Evolutionary conservation across 192 early-diverging fungal genomes (phyloP).

Genomic region (Funneliformis mosseae): DNA sequence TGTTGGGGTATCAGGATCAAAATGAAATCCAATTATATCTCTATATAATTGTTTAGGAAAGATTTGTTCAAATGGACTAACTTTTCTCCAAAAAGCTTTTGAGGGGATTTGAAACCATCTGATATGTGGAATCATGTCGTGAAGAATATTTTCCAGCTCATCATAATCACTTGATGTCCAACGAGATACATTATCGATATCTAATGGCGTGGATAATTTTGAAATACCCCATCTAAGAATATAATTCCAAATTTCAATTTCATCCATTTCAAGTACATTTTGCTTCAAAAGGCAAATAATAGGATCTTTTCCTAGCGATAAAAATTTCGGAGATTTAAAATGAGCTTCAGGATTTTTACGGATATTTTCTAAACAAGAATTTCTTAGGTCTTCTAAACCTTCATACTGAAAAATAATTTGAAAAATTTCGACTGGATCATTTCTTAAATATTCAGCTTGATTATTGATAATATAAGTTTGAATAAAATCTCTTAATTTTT

Average conservation of each 20-base stretch:
- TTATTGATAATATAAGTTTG: neutral
- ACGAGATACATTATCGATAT: neutral
- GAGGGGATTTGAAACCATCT: neutral
- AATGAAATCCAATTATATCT: too few relatives aligned
- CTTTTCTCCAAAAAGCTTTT: too few relatives aligned
- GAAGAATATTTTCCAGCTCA: neutral
- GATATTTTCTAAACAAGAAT: neutral
- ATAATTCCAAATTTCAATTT: constrained; percentile 23
- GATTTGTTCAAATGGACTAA: too few relatives aligned
- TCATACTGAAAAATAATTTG: neutral
- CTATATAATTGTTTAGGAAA: too few relatives aligned
- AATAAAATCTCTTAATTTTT: neutral
- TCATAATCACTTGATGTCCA: neutral
- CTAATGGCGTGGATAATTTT: neutral
- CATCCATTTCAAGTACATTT: constrained; percentile 11
- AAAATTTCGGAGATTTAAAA: neutral
- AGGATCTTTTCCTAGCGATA: neutral
- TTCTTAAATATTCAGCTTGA: neutral
- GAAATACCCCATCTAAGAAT: neutral
- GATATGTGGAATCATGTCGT: neutral
- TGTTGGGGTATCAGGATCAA: neutral
- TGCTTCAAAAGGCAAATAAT: neutral
- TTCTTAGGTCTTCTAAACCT: neutral
- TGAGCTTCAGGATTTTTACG: neutral
- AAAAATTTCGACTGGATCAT: neutral